Evolutionary conservation across 495 filamentous ascomycete species (phyloP).

Genomic region (Aspergillus hancockii): DNA sequence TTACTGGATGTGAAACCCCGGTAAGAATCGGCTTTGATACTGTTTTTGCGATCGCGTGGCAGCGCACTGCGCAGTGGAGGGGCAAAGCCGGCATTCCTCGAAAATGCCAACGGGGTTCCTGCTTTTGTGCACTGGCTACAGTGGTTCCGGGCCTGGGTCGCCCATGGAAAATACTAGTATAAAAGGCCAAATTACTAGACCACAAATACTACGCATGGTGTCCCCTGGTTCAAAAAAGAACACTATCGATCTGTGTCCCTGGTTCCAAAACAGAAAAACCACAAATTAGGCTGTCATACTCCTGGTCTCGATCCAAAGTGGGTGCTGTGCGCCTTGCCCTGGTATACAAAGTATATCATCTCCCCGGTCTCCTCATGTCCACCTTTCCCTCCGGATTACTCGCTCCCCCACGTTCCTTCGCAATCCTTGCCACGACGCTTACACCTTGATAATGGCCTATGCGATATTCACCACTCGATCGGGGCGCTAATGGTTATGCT

Average conservation of each 20-base stretch:
- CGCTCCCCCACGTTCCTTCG: neutral
- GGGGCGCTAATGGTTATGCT: conserved; percentile 13
- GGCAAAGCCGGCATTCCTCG: neutral
- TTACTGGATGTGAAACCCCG: conserved; percentile 9
- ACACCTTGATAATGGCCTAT: conserved; percentile 11
- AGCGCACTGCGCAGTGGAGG: conserved; percentile 12
- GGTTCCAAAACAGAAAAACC: conserved; percentile 7
- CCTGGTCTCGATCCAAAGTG: neutral
- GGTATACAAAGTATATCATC: conserved; percentile 10
- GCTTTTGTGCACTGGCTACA: neutral
- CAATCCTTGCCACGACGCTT: neutral
- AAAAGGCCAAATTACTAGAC: neutral
- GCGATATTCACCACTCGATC: conserved; percentile 5
- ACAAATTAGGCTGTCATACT: neutral
- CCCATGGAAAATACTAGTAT: neutral
- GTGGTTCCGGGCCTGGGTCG: neutral
- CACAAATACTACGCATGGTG: conserved; percentile 2
- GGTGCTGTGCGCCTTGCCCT: neutral
- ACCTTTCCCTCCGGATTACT: neutral
- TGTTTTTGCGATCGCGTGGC: conserved; percentile 21
- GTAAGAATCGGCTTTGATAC: conserved; percentile 26
- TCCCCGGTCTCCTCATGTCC: conserved; percentile 11
- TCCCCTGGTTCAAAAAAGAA: neutral
- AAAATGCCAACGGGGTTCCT: neutral
- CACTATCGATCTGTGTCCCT: conserved; percentile 7